phyloP scores from a whole-genome alignment of 495 filamentous ascomycete genomes.

The Talaromyces borbonicus region DNA sequence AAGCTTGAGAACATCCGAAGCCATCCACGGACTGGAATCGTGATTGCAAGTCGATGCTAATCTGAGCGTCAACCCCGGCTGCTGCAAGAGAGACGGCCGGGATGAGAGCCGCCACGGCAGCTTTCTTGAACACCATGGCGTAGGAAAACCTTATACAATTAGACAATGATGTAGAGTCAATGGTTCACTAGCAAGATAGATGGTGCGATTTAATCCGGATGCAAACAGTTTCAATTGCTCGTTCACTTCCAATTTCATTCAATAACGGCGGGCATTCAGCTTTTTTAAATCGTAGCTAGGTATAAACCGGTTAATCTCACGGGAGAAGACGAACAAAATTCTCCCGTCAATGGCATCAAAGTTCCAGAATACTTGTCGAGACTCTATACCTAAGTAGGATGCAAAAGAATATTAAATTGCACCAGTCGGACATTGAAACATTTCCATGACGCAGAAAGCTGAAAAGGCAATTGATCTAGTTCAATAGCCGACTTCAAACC shows the following conservation, averaged over 20 bases:
- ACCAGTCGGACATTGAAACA: neutral
- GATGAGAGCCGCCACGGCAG: neutral
- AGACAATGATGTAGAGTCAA: neutral
- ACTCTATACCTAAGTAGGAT: too few relatives aligned
- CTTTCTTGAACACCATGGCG: neutral
- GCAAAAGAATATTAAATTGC: neutral
- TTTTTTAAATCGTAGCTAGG: neutral
- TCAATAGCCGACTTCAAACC: neutral
- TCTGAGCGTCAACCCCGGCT: neutral
- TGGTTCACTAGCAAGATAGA: neutral
- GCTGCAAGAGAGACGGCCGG: neutral
- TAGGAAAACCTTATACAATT: neutral
- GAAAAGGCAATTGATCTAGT: neutral
- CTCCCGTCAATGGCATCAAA: neutral
- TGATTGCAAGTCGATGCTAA: neutral
- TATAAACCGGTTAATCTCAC: neutral
- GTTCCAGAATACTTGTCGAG: too few relatives aligned
- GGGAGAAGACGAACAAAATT: neutral
- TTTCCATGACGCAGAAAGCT: neutral
- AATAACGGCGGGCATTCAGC: neutral
- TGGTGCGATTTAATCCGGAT: neutral
- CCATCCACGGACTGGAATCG: constrained; percentile 31
- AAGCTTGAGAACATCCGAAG: constrained; percentile 42
- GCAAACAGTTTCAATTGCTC: neutral
- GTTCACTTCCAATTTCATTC: neutral